Base-by-base conservation (phyloP, 495 filamentous ascomycete species). In the Arthonia radiata region DNA sequence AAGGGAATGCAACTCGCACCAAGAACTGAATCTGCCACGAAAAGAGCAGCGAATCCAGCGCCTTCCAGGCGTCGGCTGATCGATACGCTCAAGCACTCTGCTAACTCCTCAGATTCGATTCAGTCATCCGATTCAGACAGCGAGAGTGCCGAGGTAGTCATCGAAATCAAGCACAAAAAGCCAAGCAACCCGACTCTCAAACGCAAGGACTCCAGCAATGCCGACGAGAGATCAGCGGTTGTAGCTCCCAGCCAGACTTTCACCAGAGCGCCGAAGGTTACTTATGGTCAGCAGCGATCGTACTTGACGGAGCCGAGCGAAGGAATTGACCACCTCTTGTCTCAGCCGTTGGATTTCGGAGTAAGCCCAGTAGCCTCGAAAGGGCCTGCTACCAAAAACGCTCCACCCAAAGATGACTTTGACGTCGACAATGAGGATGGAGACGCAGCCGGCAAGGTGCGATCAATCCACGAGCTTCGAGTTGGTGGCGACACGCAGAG, bases 381-480 rank as follows among this genome's bases (percentile, higher is more conserved):
- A 8, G 26, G 3, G 7, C 9, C 13, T 9, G 12, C 28, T 31
- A 9, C 19, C 19, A 22, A 11, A 22, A 22, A 22, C 19, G 19
- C 6, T 6, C 7, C 7, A 22, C 6, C 19, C 7, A 22, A 22
- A 22, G 19, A 7, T 22, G 7, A 22, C 19, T 7, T 22, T 11
- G 11, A 59, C 10, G 64, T 70, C n/a, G 57, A 61, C 9, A 57
- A 59, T 4, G 49, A 46, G 16, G 59, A 57, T 15, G 52, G 56
- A 23, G 59, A 55, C 9, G 51, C 61, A 27, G 36, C 24, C 7
- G 40, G 37, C 31, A 18, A 19, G n/a, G 69, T 92, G 31, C 65
- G 72, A 26, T 86, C 70, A 34, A 74, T 93, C 18, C 81, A 94
- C 40, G 86, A 97, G 43, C 56, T 97, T 23, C 62, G 81, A 34